These are phyloP conservation scores for Trifolium repens DNA, from an alignment of 306 rosid genomes.

Conservation along the genomic window DNA sequence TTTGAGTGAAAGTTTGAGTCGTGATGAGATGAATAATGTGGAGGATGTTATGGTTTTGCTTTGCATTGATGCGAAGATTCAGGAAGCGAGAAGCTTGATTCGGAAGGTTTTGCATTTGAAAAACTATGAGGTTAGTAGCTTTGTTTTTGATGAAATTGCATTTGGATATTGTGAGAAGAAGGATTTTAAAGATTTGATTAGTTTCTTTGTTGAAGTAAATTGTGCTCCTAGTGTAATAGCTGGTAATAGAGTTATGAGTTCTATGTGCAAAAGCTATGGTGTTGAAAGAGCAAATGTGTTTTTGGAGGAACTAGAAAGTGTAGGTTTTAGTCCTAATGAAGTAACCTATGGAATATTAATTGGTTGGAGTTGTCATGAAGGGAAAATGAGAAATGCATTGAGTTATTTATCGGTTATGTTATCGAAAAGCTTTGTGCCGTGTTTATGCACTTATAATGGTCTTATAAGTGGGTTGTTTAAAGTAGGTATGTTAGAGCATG, in stretches of 20 bases:
- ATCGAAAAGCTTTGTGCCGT: constrained; percentile 55
- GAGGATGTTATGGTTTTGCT: constrained; percentile 67
- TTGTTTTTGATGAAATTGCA: constrained; percentile 69
- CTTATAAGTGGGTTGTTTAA: constrained; percentile 72
- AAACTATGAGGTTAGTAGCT: constrained; percentile 49
- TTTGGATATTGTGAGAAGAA: constrained; percentile 82
- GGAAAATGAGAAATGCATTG: constrained; percentile 63
- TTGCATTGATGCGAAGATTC: constrained; percentile 68
- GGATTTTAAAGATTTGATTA: constrained; percentile 76
- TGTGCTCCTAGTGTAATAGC: constrained; percentile 59
- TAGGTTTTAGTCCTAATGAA: constrained; percentile 74
- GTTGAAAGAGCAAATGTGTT: constrained; percentile 57
- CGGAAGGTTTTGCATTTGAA: constrained; percentile 58
- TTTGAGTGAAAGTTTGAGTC: constrained; percentile 44
- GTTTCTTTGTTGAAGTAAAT: constrained; percentile 69
- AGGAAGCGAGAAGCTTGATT: constrained; percentile 74
- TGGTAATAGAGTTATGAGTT: constrained; percentile 70
- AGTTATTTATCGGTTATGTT: constrained; percentile 62
- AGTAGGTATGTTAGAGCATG: constrained; percentile 68
- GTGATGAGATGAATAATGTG: constrained; percentile 51
- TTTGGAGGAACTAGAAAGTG: constrained; percentile 58
- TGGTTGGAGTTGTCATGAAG: constrained; percentile 76
- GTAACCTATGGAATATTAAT: constrained; percentile 83
- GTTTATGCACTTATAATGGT: constrained; percentile 65
- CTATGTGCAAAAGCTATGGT: constrained; percentile 61